Base-by-base conservation (phyloP, 352 stramenopile species). In the Phytophthora macrochlamydospora region DNA sequence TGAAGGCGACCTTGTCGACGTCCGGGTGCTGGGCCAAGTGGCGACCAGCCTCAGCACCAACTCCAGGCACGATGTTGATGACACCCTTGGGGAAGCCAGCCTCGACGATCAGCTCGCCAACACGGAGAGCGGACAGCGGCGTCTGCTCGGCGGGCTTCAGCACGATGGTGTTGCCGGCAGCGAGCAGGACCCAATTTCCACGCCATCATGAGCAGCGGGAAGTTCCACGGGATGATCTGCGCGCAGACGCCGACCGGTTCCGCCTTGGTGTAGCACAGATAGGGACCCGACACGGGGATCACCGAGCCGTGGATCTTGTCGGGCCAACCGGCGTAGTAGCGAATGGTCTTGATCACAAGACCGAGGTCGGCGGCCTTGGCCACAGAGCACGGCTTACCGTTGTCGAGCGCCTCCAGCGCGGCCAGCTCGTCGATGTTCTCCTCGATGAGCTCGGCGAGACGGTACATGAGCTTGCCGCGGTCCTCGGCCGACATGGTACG, bases 181-280 rank as follows among this genome's bases (percentile, higher is more conserved):
- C 83, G 14, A 18, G 94, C 93, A 3, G 94, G 92, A 30, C 71
- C 94, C 14, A 96, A 73, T 75, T 99, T 99, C 44, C 95, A 88
- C 37, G 94, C 96, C 45, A 98, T 95, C 96, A 99, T 98, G 6
- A 96, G 88, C 56, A 95, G 68, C 12, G 97, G 97, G 79, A 99
- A 99, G 82, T 99, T 99, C 97, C 97, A 99, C 45, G 91, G 96
- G 55, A 95, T 97, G 62, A 99, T 97, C 32, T 98, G 72, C 13
- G 73, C 89, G 56, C 74, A 90, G n/a, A 98, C 91, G 29, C 95
- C 96, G 1, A 98, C 86, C 5, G 94, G 89, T 71, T 98, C 73
- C 11, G 68, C 61, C 58, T 73, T 67, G 29, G 71, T 83, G 56
- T 94, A 75, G 56, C 83, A 79, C 30, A 90, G 72, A 62, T 76